These are phyloP conservation scores for Marsdenia floribunda DNA, from an alignment of 257 asterid species.

Conservation along the genomic window DNA sequence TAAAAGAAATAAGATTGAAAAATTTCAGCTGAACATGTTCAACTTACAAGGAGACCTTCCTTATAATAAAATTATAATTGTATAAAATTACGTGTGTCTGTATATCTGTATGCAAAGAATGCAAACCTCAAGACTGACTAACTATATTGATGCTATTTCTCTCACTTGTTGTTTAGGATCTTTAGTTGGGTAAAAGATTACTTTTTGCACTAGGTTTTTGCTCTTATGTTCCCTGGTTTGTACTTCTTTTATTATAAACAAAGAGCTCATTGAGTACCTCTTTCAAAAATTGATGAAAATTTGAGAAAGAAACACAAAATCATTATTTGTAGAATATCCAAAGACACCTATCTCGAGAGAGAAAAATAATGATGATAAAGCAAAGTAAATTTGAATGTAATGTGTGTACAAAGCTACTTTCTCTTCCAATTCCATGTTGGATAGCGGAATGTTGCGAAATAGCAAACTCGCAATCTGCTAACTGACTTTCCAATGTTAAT, in stretches of 20 bases:
- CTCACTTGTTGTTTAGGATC: too few species aligned
- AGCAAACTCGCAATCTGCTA: conserved; percentile 91
- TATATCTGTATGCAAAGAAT: too few species aligned
- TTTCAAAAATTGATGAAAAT: conserved; percentile 77
- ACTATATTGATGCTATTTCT: too few species aligned
- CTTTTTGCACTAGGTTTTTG: conserved; percentile 85
- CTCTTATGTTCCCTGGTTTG: conserved; percentile 91
- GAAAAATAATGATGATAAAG: too few species aligned
- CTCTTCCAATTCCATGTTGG: conserved; percentile 30
- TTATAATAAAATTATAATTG: too few species aligned
- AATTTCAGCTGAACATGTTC: too few species aligned
- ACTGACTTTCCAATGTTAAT: conserved; percentile 73
- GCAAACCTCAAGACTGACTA: too few species aligned
- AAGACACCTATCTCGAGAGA: background rate
- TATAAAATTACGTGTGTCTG: too few species aligned
- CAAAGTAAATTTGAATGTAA: too few species aligned
- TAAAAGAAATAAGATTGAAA: too few species aligned
- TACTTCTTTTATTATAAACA: conserved; percentile 82
- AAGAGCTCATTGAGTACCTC: conserved; percentile 86
- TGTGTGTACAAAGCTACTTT: background rate
- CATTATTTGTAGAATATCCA: background rate
- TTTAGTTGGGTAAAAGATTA: background rate
- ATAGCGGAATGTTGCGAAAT: conserved; percentile 77
- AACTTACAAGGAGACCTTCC: too few species aligned
- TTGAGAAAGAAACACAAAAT: conserved; percentile 9